Evolutionary conservation across 2,329 filamentous ascomycete genomes (phyloP).

Genomic region (Fusarium sp.): DNA sequence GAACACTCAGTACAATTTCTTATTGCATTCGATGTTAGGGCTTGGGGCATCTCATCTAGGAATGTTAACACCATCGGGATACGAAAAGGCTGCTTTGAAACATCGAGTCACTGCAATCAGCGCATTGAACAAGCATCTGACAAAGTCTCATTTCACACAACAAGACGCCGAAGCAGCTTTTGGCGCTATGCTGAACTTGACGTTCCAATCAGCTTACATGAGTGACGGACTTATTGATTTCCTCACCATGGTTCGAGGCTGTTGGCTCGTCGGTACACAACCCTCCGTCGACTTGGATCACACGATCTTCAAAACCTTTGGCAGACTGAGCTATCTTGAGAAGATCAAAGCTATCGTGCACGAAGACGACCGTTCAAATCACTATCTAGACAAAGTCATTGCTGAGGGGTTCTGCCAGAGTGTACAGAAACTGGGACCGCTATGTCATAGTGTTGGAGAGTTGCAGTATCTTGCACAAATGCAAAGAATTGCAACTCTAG

Average conservation of each 20-base stretch:
- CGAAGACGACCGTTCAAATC: constrained; percentile 5
- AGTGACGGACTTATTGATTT: constrained; percentile 55
- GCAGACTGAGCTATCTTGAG: constrained; percentile 45
- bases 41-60: constrained; percentile 54
- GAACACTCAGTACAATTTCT: constrained; percentile 51
- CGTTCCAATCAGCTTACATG: constrained; percentile 55
- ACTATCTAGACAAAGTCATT: constrained; percentile 31
- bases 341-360: constrained; percentile 42
- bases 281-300: constrained; percentile 30
- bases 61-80: constrained; percentile 40
- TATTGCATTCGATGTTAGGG: constrained; percentile 57
- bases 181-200: constrained; percentile 51
- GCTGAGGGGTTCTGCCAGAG: constrained; percentile 47
- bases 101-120: constrained; percentile 54
- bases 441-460: constrained; percentile 50
- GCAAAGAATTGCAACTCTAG: constrained; percentile 45
- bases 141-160: constrained; percentile 42
- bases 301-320: constrained; percentile 45
- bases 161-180: constrained; percentile 53
- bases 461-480: constrained; percentile 47
- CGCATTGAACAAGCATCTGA: constrained; percentile 50
- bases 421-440: constrained; percentile 43
- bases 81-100: constrained; percentile 46
- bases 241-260: constrained; percentile 53
- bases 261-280: constrained; percentile 47